Evolutionary conservation across 768 basidiomycete genomes (phyloP), one percentile per base, ranked within the genome.

Genomic region (Suillus subalutaceus): DNA sequence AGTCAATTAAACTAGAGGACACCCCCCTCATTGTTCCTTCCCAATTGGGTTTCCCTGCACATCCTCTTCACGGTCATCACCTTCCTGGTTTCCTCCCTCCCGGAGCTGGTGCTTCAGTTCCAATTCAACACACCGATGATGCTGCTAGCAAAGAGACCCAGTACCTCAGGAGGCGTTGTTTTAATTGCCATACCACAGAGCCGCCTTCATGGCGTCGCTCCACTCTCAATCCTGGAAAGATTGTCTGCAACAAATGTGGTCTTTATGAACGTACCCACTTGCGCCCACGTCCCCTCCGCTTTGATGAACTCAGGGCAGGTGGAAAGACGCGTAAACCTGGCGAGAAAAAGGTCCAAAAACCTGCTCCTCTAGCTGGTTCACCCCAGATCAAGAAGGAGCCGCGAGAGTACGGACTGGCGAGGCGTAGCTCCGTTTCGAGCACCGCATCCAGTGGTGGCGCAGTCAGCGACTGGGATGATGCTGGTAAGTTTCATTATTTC

Each of bases 171-270:
- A 85, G 93, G 46, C 84, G 92, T 10, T 95, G 93, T 80, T 92
- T 90, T 84, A 95, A 95, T 79, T 95, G 93, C 80, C 93, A 93
- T 74, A 93, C 93, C 23, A 95, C 93, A 2, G 93, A 95, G 75
- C 93, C 93, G 0, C 93, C 93, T 8, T 89, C 87, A 32, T 95
- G 93, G 93, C 89, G 93, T 63, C 87, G 93, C 55, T 90, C 88
- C 38, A 94, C 93, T 6, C 89, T 95, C 73, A 93, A 93, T 77
- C 92, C 91, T 0, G 93, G 93, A 69, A 95, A 95, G 79, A 95
- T 95, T 73, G 93, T 95, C 55, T 95, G 93, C 85, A 95, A 95
- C 85, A 95, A 95, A 82, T 95, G 93, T 69, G 93, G 93, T 12
- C 84, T 95, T 46, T 95, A 95, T 73, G 93, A 95, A 78, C 91